Percentiles rank a stretch among this genome's conserved stretches.
Evolutionary conservation across 2,329 filamentous ascomycete species (phyloP).

Genomic region (Penicillium palitans): DNA sequence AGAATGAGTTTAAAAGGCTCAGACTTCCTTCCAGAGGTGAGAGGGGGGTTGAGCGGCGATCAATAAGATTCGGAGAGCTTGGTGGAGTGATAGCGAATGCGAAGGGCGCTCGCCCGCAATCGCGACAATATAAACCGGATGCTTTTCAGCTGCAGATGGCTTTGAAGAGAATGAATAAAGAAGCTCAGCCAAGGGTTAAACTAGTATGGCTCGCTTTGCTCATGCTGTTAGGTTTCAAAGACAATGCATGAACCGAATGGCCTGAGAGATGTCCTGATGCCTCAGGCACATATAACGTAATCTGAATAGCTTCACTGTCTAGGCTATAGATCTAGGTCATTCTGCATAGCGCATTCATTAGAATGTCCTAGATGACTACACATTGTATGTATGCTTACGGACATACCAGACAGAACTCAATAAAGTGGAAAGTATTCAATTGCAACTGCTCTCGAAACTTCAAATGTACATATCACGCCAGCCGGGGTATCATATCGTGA

Average conservation of each 20-base stretch:
- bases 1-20: neutral
- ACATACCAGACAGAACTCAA: neutral
- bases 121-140: neutral
- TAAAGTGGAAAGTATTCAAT: slow-evolving; percentile 11
- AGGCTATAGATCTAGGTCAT: neutral
- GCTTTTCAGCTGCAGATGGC: neutral
- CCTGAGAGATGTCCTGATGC: slow-evolving; percentile 2
- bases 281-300: slow-evolving; percentile 24
- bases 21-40: slow-evolving; percentile 1
- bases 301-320: neutral
- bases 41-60: slow-evolving; percentile 6
- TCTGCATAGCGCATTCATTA: neutral
- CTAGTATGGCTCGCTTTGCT: slow-evolving; percentile 4
- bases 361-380: neutral
- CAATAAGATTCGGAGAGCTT: slow-evolving; percentile 13
- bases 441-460: slow-evolving; percentile 12
- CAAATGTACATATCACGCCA: slow-evolving; percentile 18
- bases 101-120: slow-evolving; percentile 9
- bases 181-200: slow-evolving; percentile 5
- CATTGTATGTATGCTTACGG: neutral
- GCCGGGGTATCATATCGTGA: slow-evolving; percentile 36
- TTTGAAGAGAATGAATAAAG: neutral
- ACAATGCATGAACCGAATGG: slow-evolving; percentile 13
- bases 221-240: slow-evolving; percentile 10
- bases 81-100: slow-evolving; percentile 8